A percentile compares a stretch with the other conserved stretches of the same genome.
phyloP scores from a whole-genome alignment of 148 eudicot genomes.

The Cornus kousa region DNA sequence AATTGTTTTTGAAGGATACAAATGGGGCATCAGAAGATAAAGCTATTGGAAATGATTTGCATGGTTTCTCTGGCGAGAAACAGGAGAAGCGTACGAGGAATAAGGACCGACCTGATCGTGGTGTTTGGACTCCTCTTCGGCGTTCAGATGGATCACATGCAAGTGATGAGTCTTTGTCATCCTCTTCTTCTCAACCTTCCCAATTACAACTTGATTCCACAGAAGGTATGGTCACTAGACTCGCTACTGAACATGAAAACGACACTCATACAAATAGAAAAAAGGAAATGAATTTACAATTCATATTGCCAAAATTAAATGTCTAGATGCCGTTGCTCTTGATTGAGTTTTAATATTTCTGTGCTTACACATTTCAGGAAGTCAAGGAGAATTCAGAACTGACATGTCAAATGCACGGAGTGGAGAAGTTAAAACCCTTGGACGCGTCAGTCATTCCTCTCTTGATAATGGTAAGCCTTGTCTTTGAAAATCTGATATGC shows the following conservation, averaged over 20 bases:
- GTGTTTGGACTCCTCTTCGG: conserved; percentile 86
- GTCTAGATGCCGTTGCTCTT: conserved; percentile 1
- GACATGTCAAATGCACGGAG: conserved; percentile 35
- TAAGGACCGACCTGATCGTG: conserved; percentile 92
- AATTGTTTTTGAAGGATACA: conserved; percentile 30
- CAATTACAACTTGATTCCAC: conserved; percentile 30
- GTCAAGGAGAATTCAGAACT: conserved; percentile 45
- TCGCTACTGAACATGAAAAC: background rate
- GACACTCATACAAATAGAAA: background rate
- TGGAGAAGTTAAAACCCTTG: conserved; percentile 34
- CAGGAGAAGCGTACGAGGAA: conserved; percentile 78
- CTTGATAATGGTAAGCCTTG: conserved; percentile 51
- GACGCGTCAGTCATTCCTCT: conserved; percentile 41
- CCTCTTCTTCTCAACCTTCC: conserved; percentile 40
- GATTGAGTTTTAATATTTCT: background rate
- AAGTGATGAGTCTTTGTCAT: conserved; percentile 52
- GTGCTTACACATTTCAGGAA: conserved; percentile 25
- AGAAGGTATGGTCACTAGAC: conserved; percentile 48
- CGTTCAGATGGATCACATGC: conserved; percentile 68
- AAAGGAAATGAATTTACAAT: background rate
- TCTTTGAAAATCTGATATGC: background rate
- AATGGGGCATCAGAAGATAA: conserved; percentile 59
- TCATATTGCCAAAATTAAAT: background rate
- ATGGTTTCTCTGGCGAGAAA: conserved; percentile 53
- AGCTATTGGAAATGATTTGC: conserved; percentile 35